Conservation (phyloP, 2,329 filamentous ascomycete species). For the Coniella vitis region DNA sequence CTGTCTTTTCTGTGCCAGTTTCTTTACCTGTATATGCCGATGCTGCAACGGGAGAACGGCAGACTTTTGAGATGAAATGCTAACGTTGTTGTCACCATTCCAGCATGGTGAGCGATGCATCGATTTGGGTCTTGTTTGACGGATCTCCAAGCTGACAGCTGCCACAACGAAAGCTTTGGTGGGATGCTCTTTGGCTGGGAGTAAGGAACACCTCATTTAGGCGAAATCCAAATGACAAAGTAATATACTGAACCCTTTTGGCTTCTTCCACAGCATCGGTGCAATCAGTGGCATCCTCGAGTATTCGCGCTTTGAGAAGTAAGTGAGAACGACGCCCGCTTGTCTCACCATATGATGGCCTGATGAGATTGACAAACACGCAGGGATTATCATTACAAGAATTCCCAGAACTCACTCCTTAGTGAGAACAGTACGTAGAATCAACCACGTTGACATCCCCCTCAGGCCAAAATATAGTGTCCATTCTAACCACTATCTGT, state of each 20-base stretch:
- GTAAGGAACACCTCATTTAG: conserved; percentile 9
- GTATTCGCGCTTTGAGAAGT: conserved; percentile 4
- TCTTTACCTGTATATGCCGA: neutral
- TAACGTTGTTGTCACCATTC: neutral
- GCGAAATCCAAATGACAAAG: conserved; percentile 31
- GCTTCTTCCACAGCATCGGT: conserved; percentile 54
- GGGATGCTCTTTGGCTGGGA: conserved; percentile 48
- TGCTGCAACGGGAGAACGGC: too few relatives aligned
- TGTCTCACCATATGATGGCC: conserved; percentile 4
- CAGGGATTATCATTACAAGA: conserved; percentile 28
- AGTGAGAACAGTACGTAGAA: conserved; percentile 46
- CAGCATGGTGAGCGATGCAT: conserved; percentile 1
- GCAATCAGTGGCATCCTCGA: conserved; percentile 59
- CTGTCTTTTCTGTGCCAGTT: conserved; percentile 12
- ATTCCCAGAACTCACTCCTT: neutral
- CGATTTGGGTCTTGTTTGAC: too few relatives aligned
- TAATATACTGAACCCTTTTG: neutral
- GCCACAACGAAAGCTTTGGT: conserved; percentile 43
- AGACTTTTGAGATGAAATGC: too few relatives aligned
- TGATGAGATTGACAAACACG: conserved; percentile 36
- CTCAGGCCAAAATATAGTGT: neutral
- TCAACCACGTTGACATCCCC: too few relatives aligned
- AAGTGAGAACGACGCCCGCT: neutral
- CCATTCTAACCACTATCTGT: neutral
- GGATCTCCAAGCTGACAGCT: neutral